Percentiles rank a stretch among this genome's conserved stretches.
Conservation (phyloP, 257 asterid genomes). For the Ocimum tenuiflorum region DNA sequence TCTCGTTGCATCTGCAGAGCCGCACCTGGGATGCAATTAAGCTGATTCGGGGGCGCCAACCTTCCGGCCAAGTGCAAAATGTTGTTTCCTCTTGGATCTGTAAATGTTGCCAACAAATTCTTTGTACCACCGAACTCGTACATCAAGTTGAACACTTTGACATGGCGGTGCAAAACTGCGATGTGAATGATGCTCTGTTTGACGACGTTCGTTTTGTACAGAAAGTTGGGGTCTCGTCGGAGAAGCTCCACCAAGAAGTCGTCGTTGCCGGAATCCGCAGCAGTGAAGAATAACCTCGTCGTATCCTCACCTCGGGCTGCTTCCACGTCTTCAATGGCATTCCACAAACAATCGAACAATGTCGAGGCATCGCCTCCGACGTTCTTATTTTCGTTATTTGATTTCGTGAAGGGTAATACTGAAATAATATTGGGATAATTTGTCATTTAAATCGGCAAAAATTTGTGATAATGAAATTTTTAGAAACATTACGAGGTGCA, state of each 20-base stretch:
- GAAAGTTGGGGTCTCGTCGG: constrained; percentile 20
- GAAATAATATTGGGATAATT: neutral
- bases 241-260: constrained; percentile 28
- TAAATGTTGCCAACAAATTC: constrained; percentile 16
- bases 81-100: constrained; percentile 21
- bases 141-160: constrained; percentile 25
- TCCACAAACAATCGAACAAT: constrained; percentile 21
- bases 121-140: constrained; percentile 20
- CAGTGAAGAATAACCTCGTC: constrained; percentile 9
- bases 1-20: constrained; percentile 41
- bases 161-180: constrained; percentile 29
- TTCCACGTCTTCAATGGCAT: constrained; percentile 5
- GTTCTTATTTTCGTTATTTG: too few relatives aligned
- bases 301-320: neutral
- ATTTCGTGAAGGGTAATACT: constrained; percentile 6
- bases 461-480: too few relatives aligned
- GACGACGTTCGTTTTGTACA: constrained; percentile 16
- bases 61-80: constrained; percentile 33
- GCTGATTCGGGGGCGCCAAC: constrained; percentile 24
- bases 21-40: constrained; percentile 24
- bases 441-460: too few relatives aligned
- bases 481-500: too few relatives aligned
- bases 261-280: constrained; percentile 25
- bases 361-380: neutral
- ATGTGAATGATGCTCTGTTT: constrained; percentile 33